Conservation (phyloP, 139 green algal species). For the Haematococcus lacustris region DNA sequence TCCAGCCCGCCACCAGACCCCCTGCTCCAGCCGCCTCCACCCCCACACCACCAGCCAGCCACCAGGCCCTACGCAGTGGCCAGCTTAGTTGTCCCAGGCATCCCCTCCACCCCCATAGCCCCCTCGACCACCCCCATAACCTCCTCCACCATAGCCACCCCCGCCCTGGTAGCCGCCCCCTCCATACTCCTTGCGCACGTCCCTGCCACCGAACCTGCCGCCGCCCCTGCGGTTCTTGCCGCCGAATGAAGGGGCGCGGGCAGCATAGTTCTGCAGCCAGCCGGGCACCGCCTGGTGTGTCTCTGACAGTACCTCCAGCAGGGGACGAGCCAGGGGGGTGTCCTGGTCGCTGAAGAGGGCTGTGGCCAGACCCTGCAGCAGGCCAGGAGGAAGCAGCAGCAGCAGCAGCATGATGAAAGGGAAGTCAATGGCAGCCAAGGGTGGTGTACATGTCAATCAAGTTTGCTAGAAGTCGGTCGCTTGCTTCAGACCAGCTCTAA, state of each 20-base stretch:
- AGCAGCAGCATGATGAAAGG: no score
- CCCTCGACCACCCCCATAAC: constrained; percentile 25
- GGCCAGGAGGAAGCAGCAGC: no score
- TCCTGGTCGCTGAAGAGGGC: constrained; percentile 94
- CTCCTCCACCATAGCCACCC: constrained; percentile 25
- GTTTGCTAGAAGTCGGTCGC: no score
- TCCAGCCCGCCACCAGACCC: no score
- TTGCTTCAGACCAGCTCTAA: no score
- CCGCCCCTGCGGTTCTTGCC: constrained; percentile 46
- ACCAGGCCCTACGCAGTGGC: no score
- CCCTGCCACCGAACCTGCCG: constrained; percentile 80
- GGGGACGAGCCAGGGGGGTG: constrained; percentile 58
- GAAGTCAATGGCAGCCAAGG: no score
- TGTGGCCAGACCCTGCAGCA: constrained; percentile 76
- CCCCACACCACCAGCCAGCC: no score
- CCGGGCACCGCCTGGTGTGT: constrained; percentile 92
- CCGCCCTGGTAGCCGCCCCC: constrained; percentile 37
- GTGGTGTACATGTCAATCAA: no score
- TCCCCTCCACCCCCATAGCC: constrained; percentile 23
- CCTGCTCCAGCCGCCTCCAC: no score
- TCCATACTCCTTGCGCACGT: constrained; percentile 74
- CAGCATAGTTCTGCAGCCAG: constrained; percentile 79
- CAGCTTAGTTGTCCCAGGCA: no score
- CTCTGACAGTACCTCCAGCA: constrained; percentile 80
- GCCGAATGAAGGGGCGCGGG: constrained; percentile 49